Evolutionary conservation across 202 grass and related monocot genomes (phyloP), one percentile per base, ranked within the genome.

Genomic region (Setaria italica): DNA sequence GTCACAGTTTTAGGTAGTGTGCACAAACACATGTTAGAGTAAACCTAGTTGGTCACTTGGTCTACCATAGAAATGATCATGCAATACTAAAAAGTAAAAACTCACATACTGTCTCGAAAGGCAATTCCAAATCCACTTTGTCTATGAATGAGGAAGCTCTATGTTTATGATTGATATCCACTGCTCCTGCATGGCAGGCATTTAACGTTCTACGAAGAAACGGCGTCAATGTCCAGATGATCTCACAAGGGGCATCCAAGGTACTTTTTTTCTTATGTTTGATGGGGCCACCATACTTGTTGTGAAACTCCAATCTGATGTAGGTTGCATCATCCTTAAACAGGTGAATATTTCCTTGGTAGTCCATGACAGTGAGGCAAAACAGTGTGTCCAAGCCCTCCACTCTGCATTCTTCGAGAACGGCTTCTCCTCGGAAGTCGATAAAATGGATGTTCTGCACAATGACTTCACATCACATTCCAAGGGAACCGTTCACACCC

Each of bases 161-260:
- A 53, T 73, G 49, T 75, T 56, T 56, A 17, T 51, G 32, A 54
- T 53, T 75, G 37, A 54, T 48, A 63, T 29, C 3, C 63, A 47
- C 81, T 80, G 64, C 81, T 80, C 58, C 62, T 79, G 20, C 41
- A 79, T 76, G 80, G 43, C 66, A 99, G 96, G 96, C 93, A 15
- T 99, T 99, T 71, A 94, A 85, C 59, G 96, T 99, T 65, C 78
- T 99, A 54, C 85, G 96, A 14, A 92, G 77, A 84, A 92, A 90
- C 57, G 90, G 93, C 30, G 88, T 99, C 29, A 99, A 95, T 37
- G 96, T 99, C 65, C 93, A 99, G 91, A 99, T 99, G 96, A 99
- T 99, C 74, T 99, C 96, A 4, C 96, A 99, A 92, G 96, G 96
- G 58, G 96, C 96, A 10, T 99, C 96, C 33, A 99, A 99, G 96